Base-by-base conservation (phyloP, 2,329 filamentous ascomycete genomes). In the Apiospora arundinis region DNA sequence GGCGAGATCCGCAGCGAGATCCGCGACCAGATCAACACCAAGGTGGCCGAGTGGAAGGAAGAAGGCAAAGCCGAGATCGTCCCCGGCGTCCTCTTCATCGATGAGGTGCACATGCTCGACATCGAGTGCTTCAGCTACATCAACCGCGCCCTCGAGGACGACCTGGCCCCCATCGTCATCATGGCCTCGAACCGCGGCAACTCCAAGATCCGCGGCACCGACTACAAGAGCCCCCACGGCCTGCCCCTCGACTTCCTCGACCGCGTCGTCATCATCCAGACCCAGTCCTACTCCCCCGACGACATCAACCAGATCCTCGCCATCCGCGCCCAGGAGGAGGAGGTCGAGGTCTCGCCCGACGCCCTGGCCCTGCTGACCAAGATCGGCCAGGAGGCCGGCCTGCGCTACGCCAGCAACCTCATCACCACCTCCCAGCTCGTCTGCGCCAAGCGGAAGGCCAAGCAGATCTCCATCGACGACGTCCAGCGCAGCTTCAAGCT, bases 91-190 rank as follows among this genome's bases (percentile, higher is more conserved):
- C 86, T 99, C 9, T 99, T 99, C 86, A 97, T 99, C 78, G 96
- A 99, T 79, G 96, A 99, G 85, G 95, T 99, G 6, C 96, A 99
- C 87, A 98, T 99, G 95, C 93, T 99, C 71, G 96, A 99, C 81
- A 98, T 98, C 75, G 96, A 99, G 83, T 98, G 95, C 86, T 99
- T 97, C 86, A 97, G 95, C 63, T 99, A 97, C 86, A 92, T 99
- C 87, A 99, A 99, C 86, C 93, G 96, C 69, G 96, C 96, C 0
- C 88, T 99, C 63, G 96, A 99, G 83, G 94, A 95, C 73, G 95
- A 98, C 78, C 89, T 99, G 44, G 95, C 96, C 1, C 96, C 96
- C 49, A 95, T 99, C 75, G 95, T 99, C 82, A 99, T 99, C 83
- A 99, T 99, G 96, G 96, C 96, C 70, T 97, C 93, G 87, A 99